Conservation (phyloP, 1,284 basidiomycete genomes). For the Ceratobasidium sp. region DNA sequence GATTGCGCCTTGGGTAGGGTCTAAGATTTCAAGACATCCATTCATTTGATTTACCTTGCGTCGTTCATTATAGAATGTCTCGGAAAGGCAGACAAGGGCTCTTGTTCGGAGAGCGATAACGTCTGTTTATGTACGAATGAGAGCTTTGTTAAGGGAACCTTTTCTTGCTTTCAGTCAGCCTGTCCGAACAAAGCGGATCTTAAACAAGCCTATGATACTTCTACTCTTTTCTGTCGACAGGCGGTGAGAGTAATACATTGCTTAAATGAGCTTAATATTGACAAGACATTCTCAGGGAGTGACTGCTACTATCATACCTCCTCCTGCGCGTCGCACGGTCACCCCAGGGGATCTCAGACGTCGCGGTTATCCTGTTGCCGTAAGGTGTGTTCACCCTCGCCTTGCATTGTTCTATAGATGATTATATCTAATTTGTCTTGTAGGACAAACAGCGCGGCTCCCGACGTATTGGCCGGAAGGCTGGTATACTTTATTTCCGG, state of each 20-base stretch:
- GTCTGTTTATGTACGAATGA: constrained; percentile 24
- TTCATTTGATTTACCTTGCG: not conserved
- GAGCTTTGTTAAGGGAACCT: constrained; percentile 23
- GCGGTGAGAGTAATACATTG: constrained; percentile 1
- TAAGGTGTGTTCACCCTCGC: not conserved
- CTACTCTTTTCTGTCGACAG: constrained; percentile 6
- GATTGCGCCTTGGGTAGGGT: constrained; percentile 11
- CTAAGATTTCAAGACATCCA: too few relatives aligned
- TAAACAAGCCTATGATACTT: constrained; percentile 12
- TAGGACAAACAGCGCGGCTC: not conserved
- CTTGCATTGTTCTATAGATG: not conserved
- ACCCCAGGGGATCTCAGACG: not conserved
- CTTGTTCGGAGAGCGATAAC: constrained; percentile 20
- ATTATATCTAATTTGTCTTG: not conserved
- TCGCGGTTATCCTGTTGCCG: constrained; percentile 8
- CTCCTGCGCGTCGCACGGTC: constrained; percentile 27
- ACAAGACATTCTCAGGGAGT: constrained; percentile 13
- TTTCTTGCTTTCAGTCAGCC: constrained; percentile 21
- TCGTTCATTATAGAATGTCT: constrained; percentile 21
- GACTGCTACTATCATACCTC: constrained; percentile 17
- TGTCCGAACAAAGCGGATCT: constrained; percentile 13
- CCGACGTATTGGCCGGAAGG: too few relatives aligned
- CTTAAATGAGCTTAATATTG: constrained; percentile 47
- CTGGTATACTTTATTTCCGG: constrained; percentile 1
- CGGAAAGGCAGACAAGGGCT: constrained; percentile 15